Evolutionary conservation across 2,329 filamentous ascomycete species (phyloP), one percentile per base, ranked within the genome.

Genomic region (Colletotrichum navitas): DNA sequence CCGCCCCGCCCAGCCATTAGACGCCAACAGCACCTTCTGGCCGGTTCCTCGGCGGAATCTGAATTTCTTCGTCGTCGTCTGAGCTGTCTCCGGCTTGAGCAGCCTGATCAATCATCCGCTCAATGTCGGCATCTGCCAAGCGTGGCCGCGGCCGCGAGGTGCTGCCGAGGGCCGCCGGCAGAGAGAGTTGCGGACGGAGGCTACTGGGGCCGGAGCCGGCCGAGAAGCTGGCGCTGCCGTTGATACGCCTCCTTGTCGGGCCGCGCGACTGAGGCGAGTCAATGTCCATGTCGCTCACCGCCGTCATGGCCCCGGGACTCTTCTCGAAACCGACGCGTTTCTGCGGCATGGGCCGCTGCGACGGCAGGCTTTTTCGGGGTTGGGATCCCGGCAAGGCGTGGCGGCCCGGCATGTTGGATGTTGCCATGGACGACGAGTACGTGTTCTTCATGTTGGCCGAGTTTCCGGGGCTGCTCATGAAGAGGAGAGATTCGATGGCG

Each of bases 391-490:
- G 87, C 18, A 89, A 78, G 39, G 80, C 75, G 75, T 82, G 78
- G 66, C 81, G 74, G 58, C 56, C 69, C n/a, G 68, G 73, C 41
- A 74, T 60, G 12, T 41, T 52, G 16, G 71, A 64, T 2, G 83
- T 83, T 21, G 41, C 41, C 14, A 79, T 79, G 0, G 81, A 78
- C 0, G 83, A 81, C 0, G 87, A 85, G 69, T 89, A 89, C 12
- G 81, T 78, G 71, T 88, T 87, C 73, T 89, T 89, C 75, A 91
- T 80, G 72, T 89, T 90, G 52, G 88, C 85, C 55, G 91, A 92
- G 79, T 93, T 93, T 21, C 91, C 91, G 0, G 92, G 92, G 73
- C 91, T 93, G 77, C 93, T 94, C 90, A 96, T 92, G 77, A 95
- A 94, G 34, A 95, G 84, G 32, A 96, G 82, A 0, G 92, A 92